These are phyloP conservation scores for Perkinsus olseni DNA, from an alignment of 169 alveolate species.

Conservation along the genomic window DNA sequence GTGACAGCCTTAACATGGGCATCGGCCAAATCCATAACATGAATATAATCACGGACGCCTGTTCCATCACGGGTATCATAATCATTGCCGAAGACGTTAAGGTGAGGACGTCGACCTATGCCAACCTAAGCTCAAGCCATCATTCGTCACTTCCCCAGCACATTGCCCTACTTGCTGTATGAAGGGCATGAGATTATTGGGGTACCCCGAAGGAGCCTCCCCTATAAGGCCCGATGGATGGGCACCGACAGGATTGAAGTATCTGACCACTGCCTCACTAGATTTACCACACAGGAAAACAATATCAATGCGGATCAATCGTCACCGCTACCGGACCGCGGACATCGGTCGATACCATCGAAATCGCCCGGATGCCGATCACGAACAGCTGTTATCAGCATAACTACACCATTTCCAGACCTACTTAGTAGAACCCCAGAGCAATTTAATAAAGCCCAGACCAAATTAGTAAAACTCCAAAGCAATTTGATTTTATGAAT, in stretches of 20 bases:
- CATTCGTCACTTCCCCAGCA: not conserved
- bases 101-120: slow-evolving; percentile 27
- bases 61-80: slow-evolving; percentile 78
- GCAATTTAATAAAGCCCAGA: no score
- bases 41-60: slow-evolving; percentile 79
- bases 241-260: slow-evolving; percentile 88
- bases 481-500: no score
- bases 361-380: no score
- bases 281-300: no score
- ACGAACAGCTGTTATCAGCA: no score
- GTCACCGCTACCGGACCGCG: no score
- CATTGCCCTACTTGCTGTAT: slow-evolving; percentile 64
- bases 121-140: slow-evolving; percentile 2
- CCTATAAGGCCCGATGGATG: slow-evolving; percentile 78
- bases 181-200: slow-evolving; percentile 76
- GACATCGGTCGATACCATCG: no score
- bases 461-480: no score
- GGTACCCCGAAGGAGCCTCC: slow-evolving; percentile 72
- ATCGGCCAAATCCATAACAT: slow-evolving; percentile 74
- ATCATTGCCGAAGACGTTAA: slow-evolving; percentile 76
- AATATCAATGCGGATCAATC: no score
- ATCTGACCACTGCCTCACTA: no score
- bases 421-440: no score
- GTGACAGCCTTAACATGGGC: slow-evolving; percentile 75
- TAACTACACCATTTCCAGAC: no score